Conservation (phyloP, 192 early-diverging fungal genomes). For the Backusella macrospora region DNA sequence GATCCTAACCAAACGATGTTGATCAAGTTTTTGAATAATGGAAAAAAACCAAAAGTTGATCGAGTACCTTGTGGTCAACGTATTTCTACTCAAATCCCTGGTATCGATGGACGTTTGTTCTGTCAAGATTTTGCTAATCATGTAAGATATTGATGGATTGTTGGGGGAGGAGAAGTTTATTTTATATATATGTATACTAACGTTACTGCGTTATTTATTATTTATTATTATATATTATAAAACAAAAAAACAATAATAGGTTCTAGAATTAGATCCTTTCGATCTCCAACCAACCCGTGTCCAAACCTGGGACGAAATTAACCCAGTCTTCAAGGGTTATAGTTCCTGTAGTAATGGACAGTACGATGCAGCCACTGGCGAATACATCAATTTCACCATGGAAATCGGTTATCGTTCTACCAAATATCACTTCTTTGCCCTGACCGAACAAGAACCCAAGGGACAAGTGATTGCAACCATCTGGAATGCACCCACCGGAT, state of each 20-base stretch:
- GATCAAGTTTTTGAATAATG: constrained; percentile 57
- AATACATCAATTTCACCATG: constrained; percentile 76
- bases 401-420: constrained; percentile 70
- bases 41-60: constrained; percentile 60
- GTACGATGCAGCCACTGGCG: constrained; percentile 70
- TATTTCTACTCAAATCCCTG: constrained; percentile 61
- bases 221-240: background rate
- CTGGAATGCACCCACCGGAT: constrained; percentile 61
- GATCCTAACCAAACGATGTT: constrained; percentile 75
- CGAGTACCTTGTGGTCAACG: constrained; percentile 68
- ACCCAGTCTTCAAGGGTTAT: constrained; percentile 67
- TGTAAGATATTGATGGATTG: constrained; percentile 34
- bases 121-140: constrained; percentile 71
- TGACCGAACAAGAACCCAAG: constrained; percentile 62
- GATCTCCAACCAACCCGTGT: constrained; percentile 63
- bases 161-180: background rate
- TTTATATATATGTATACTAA: background rate
- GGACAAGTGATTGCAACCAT: constrained; percentile 68
- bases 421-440: constrained; percentile 67
- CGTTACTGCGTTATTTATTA: background rate
- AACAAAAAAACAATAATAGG: constrained; percentile 22
- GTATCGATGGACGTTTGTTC: constrained; percentile 64
- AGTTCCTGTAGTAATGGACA: constrained; percentile 70
- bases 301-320: constrained; percentile 64
- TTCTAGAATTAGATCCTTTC: constrained; percentile 70